Evolutionary conservation across 163 green algal species (phyloP).

Genomic region (Prototheca cutis): DNA sequence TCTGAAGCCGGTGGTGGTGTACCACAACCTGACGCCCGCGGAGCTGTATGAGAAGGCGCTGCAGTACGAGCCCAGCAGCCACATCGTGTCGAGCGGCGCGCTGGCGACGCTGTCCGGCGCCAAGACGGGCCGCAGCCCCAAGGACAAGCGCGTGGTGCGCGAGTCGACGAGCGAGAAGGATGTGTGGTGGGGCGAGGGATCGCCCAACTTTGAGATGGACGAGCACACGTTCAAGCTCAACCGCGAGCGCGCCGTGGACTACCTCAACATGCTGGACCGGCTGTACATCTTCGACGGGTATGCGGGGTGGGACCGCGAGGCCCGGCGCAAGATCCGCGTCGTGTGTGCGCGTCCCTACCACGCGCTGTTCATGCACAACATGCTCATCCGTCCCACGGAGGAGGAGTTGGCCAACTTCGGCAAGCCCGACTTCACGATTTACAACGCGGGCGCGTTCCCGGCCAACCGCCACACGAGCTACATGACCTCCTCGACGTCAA

Average conservation of each 20-base stretch:
- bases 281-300: constrained; percentile 82
- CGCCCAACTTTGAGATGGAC: constrained; percentile 77
- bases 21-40: constrained; percentile 54
- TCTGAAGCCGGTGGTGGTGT: constrained; percentile 60
- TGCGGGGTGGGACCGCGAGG: constrained; percentile 62
- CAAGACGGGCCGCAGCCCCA: constrained; percentile 75
- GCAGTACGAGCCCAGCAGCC: constrained; percentile 55
- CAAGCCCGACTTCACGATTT: constrained; percentile 86
- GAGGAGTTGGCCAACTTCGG: constrained; percentile 82
- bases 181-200: constrained; percentile 72
- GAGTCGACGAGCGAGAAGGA: constrained; percentile 61
- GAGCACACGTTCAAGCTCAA: constrained; percentile 69
- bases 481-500: constrained; percentile 80
- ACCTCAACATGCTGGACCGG: constrained; percentile 72
- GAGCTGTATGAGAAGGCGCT: constrained; percentile 39
- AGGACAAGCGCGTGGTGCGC: constrained; percentile 87
- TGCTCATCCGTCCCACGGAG: constrained; percentile 84
- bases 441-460: constrained; percentile 86
- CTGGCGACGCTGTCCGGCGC: constrained; percentile 62
- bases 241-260: constrained; percentile 67
- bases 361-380: constrained; percentile 95
- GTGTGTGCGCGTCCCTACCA: constrained; percentile 77
- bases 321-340: constrained; percentile 59
- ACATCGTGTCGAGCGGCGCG: constrained; percentile 61
- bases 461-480: constrained; percentile 81